Conservation (phyloP, 1,139 yeast species). For the Geotrichum reessii region DNA sequence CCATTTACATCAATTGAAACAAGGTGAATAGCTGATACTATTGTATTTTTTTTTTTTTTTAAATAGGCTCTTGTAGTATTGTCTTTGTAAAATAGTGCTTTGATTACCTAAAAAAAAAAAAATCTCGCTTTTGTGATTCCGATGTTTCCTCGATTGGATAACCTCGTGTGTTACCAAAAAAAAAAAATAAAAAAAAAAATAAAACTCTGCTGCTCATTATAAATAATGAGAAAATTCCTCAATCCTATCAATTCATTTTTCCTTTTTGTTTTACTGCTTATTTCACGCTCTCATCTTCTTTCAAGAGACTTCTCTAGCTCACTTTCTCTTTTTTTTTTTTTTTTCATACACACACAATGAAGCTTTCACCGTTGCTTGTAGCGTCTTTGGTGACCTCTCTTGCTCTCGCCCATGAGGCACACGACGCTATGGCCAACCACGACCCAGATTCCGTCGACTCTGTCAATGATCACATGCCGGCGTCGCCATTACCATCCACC, state of each 20-base stretch:
- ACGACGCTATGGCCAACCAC: not conserved
- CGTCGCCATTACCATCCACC: not conserved
- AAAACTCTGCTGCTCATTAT: not conserved
- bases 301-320: too few relatives aligned
- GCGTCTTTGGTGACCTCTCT: not conserved
- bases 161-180: not conserved
- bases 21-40: too few relatives aligned
- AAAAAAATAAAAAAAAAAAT: not conserved
- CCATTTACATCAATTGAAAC: too few relatives aligned
- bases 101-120: not conserved
- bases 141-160: not conserved
- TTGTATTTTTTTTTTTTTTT: too few relatives aligned
- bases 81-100: not conserved
- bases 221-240: not conserved
- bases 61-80: not conserved
- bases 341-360: not conserved
- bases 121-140: not conserved
- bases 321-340: not conserved
- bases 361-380: not conserved
- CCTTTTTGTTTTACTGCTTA: not conserved
- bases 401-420: not conserved
- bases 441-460: not conserved
- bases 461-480: not conserved
- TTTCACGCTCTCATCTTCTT: too few relatives aligned
- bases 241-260: not conserved